Percentiles rank a stretch among this genome's conserved stretches.
Evolutionary conservation across 2,329 filamentous ascomycete species (phyloP).

Genomic region (Chalaropsis ovoidea): DNA sequence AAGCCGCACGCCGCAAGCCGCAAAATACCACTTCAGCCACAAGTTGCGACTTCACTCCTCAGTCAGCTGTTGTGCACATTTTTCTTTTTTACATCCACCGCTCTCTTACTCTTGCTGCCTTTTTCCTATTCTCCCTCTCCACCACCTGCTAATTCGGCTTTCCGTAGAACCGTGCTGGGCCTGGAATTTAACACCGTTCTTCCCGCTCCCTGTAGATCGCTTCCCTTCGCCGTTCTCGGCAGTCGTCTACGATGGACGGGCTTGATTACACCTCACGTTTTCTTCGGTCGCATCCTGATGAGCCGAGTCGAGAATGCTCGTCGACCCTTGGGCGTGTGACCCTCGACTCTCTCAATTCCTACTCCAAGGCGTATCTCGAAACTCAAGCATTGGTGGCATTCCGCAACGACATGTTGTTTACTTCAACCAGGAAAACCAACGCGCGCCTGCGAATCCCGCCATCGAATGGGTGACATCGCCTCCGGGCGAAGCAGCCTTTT

Average conservation of each 20-base stretch:
- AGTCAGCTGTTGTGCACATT: too few species aligned
- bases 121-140: too few species aligned
- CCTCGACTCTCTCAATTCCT: background rate
- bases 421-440: background rate
- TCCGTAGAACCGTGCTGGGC: background rate
- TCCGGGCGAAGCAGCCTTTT: too few species aligned
- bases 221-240: background rate
- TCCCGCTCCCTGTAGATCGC: background rate
- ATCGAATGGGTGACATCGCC: too few species aligned
- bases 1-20: background rate
- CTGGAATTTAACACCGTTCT: slow-evolving; percentile 9
- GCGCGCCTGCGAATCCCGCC: too few species aligned
- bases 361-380: background rate
- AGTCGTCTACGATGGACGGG: background rate
- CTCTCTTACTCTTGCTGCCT: too few species aligned
- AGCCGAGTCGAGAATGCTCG: slow-evolving; percentile 3
- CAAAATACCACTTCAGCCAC: background rate
- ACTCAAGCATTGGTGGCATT: background rate
- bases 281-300: background rate
- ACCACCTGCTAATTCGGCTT: too few species aligned
- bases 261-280: background rate
- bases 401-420: background rate
- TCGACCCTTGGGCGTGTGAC: background rate
- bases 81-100: too few species aligned
- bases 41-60: background rate